Percentiles rank a stretch among this genome's conserved stretches.
Evolutionary conservation across 1,284 basidiomycete genomes (phyloP).

Genomic region (Xerocomus amazonicus): DNA sequence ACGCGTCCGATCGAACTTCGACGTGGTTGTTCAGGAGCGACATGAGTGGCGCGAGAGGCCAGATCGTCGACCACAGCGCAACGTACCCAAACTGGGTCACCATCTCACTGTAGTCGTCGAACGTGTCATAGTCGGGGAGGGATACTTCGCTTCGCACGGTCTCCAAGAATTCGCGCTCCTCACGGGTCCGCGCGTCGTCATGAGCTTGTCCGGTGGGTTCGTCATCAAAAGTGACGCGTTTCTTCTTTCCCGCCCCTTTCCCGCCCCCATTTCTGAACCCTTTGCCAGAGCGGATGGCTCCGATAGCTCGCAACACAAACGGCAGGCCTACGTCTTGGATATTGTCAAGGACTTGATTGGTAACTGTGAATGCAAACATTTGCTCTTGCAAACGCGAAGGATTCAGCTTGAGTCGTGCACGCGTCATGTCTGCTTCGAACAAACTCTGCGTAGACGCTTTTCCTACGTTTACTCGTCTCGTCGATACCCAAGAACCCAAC

Average conservation of each 20-base stretch:
- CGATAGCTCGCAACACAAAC: conserved; percentile 65
- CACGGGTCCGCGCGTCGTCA: conserved; percentile 52
- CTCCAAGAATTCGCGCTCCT: conserved; percentile 73
- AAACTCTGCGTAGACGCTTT: conserved; percentile 30
- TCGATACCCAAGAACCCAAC: conserved; percentile 13
- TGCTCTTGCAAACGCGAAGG: conserved; percentile 79
- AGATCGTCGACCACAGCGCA: conserved; percentile 88
- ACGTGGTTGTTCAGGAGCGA: conserved; percentile 85
- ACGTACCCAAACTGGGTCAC: conserved; percentile 94
- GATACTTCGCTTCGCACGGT: conserved; percentile 74
- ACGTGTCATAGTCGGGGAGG: conserved; percentile 79
- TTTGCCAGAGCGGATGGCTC: conserved; percentile 46
- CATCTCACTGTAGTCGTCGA: conserved; percentile 93
- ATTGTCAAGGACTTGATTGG: conserved; percentile 83
- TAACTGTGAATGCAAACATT: conserved; percentile 94
- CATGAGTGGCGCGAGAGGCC: conserved; percentile 91
- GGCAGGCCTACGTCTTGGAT: conserved; percentile 86
- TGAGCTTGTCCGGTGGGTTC: conserved; percentile 40
- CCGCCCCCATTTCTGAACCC: conserved; percentile 27
- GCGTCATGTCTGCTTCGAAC: conserved; percentile 49
- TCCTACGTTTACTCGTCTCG: conserved; percentile 11
- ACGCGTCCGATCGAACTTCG: conserved; percentile 90
- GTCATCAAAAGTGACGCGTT: conserved; percentile 71
- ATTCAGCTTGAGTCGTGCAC: conserved; percentile 56
- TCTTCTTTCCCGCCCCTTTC: conserved; percentile 45